These are phyloP conservation scores for Pichia inconspicua DNA, from an alignment of 1,139 yeast species.

Conservation along the genomic window DNA sequence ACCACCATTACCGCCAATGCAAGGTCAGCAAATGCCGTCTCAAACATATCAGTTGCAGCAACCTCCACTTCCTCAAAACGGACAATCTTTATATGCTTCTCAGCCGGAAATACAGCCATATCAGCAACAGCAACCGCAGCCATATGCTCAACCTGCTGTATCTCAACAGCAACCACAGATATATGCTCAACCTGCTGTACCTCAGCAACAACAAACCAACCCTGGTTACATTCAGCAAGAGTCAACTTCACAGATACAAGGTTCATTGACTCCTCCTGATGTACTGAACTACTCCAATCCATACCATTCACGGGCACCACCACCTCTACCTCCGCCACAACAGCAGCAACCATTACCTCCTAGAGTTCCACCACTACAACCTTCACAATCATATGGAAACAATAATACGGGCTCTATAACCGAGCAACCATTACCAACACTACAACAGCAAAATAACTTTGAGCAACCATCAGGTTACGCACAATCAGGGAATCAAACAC, in stretches of 20 bases:
- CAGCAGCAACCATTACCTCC: slow-evolving; percentile 5
- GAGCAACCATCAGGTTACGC: background rate
- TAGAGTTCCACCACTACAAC: background rate
- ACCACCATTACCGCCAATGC: background rate
- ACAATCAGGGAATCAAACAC: background rate
- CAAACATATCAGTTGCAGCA: background rate
- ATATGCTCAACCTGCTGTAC: slow-evolving; percentile 1
- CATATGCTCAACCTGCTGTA: slow-evolving; percentile 4
- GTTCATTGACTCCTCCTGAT: slow-evolving; percentile 1
- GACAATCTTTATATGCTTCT: background rate
- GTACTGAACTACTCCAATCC: slow-evolving; percentile 5
- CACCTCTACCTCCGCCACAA: background rate
- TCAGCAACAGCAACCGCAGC: slow-evolving; percentile 1
- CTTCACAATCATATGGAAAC: background rate
- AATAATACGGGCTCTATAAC: background rate
- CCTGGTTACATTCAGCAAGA: background rate
- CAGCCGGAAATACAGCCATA: slow-evolving; percentile 3
- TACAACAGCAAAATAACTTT: background rate
- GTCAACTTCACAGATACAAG: background rate
- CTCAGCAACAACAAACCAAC: slow-evolving; percentile 4
- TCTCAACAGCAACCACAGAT: slow-evolving; percentile 1
- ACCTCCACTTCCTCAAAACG: background rate
- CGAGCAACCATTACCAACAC: background rate
- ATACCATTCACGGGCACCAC: slow-evolving; percentile 3
- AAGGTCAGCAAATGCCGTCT: background rate